Base-by-base conservation (phyloP, 768 basidiomycete species). In the Rhodotorula paludigena region DNA sequence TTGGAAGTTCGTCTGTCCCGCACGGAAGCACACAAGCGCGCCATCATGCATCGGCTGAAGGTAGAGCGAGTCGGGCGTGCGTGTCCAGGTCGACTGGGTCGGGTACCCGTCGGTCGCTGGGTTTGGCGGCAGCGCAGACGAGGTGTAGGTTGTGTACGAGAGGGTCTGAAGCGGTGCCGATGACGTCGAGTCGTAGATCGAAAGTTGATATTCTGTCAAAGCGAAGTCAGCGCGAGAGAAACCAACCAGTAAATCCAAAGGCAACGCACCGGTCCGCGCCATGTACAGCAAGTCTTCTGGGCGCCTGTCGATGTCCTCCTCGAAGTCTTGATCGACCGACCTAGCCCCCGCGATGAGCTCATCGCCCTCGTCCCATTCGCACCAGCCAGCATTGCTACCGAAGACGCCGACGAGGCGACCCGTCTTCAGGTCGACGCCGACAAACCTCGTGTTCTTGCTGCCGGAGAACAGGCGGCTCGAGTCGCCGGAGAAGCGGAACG, bases 141-240 rank as follows among this genome's bases (percentile, higher is more conserved):
- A 92, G 0, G 92, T 90, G 77, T 97, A 97, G 0, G 87, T 85
- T 0, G 93, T 94, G 78, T 92, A 96, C 0, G 87, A 86, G 23
- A 98, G 83, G 60, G 89, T 89, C 74, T 97, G 94, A 20, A 85
- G 80, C 35, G 64, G 30, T 82, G 78, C 67, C 2, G 80, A 75
- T 30, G 78, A 74, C 0, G 83, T 81, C 30, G 84, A 84, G 21
- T 86, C 83, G 77, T 87, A 85, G 59, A 97, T 92, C 47, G 89
- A 84, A 62, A 99, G 85, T 67, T 89, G 86, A 75, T 97, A 97
- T 76, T 97, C 94, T 90, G 78, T 73, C 15, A 10, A 44, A 64
- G 42, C n/a, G 41, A 42, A 61, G 41, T 21, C 21, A 33, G 42
- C 15, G n/a, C 30, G n/a, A 28, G 30, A n/a, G 53, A 21, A 52